Conservation (phyloP, 331 rosid genomes). For the Saraca asoca region DNA sequence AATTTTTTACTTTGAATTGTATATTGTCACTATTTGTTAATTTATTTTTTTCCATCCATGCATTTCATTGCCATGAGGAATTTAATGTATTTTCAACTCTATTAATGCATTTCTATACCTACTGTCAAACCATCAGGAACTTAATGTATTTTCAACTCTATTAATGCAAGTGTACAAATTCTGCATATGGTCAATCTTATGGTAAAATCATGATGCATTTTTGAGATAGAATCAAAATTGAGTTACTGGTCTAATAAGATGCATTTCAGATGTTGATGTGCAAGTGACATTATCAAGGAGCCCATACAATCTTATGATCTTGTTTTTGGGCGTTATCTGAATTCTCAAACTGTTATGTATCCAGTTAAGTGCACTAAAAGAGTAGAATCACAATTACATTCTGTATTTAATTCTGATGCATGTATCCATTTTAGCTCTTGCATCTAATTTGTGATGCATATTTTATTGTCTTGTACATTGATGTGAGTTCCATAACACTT, state of each 20-base stretch:
- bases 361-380: constrained; percentile 28
- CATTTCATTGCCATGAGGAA: constrained; percentile 15
- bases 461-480: constrained; percentile 11
- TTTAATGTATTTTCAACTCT: constrained; percentile 15
- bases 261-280: constrained; percentile 20
- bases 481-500: constrained; percentile 11
- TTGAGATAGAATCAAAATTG: constrained; percentile 18
- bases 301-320: constrained; percentile 16
- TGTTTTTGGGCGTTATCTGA: constrained; percentile 6
- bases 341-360: not conserved
- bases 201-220: not conserved
- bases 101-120: not conserved
- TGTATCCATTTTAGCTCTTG: constrained; percentile 1
- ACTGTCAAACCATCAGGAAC: no score
- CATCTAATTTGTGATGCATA: constrained; percentile 27
- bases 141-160: no score
- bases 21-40: constrained; percentile 5
- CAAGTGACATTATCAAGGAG: constrained; percentile 10
- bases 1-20: not conserved
- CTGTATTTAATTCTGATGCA: constrained; percentile 27
- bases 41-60: constrained; percentile 6
- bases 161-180: not conserved
- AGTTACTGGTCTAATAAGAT: constrained; percentile 6
- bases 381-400: constrained; percentile 15
- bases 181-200: constrained; percentile 4